phyloP scores from a whole-genome alignment of 768 basidiomycete genomes.

The Steccherinum ochraceum region DNA sequence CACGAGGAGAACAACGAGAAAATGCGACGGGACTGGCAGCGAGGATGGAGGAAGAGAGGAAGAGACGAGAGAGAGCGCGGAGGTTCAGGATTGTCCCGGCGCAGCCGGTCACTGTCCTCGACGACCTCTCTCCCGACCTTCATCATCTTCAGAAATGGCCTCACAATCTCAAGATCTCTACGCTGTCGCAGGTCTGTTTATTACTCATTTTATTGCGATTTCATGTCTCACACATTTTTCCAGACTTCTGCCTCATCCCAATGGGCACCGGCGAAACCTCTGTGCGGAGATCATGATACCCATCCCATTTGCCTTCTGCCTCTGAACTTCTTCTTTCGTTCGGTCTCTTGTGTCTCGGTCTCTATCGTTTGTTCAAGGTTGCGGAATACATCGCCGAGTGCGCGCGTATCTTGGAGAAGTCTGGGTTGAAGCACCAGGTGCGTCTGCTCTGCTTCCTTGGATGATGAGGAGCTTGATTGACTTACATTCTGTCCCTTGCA shows the following conservation, averaged over 20 bases:
- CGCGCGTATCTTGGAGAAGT: slow-evolving; percentile 74
- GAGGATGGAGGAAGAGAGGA: no score
- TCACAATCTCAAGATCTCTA: slow-evolving; percentile 14
- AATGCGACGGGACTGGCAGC: no score
- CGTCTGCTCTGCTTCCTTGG: slow-evolving; percentile 12
- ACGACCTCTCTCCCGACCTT: no score
- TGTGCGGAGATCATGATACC: slow-evolving; percentile 41
- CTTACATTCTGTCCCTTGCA: not conserved
- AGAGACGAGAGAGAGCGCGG: no score
- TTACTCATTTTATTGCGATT: not conserved
- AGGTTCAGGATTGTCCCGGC: no score
- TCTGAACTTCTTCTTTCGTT: slow-evolving; percentile 18
- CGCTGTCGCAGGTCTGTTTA: slow-evolving; percentile 44
- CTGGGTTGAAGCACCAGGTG: slow-evolving; percentile 79
- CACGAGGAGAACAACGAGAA: no score
- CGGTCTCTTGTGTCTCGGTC: no score
- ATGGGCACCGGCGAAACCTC: slow-evolving; percentile 74
- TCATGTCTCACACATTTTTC: slow-evolving; percentile 2
- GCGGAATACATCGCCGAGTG: slow-evolving; percentile 79
- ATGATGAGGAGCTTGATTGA: not conserved
- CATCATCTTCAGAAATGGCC: no score
- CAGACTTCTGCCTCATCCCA: slow-evolving; percentile 87
- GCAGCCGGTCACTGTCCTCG: no score
- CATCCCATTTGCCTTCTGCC: slow-evolving; percentile 23
- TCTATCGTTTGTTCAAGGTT: no score